Evolutionary conservation across 371 early-diverging fungal species (phyloP).

Genomic region (Apophysomyces elegans): DNA sequence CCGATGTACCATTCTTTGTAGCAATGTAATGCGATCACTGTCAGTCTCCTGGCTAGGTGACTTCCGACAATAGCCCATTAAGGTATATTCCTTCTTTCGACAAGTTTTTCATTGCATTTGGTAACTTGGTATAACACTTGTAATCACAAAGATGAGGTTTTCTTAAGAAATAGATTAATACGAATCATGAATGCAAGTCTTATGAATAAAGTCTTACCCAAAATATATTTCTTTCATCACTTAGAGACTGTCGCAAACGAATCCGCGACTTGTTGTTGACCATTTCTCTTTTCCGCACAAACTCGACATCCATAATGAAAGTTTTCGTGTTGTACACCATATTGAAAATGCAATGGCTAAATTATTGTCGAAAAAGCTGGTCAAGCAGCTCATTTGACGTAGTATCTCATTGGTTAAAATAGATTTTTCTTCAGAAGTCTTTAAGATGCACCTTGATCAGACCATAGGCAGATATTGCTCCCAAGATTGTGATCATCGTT

Average conservation of each 20-base stretch:
- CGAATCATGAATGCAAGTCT: not conserved
- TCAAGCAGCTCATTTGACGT: not conserved
- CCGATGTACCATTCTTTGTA: not conserved
- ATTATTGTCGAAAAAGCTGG: not conserved
- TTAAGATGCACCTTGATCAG: too few relatives aligned
- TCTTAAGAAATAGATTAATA: not conserved
- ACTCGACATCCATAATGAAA: not conserved
- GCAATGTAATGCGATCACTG: not conserved
- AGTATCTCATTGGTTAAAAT: too few relatives aligned
- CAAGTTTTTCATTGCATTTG: not conserved
- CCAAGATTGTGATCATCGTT: not conserved
- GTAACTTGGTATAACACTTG: not conserved
- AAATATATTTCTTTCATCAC: not conserved
- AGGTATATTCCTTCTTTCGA: not conserved
- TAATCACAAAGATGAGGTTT: not conserved
- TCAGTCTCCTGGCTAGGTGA: not conserved
- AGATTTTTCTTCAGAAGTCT: not conserved
- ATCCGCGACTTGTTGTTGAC: not conserved
- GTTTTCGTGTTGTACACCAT: not conserved
- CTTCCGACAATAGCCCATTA: not conserved
- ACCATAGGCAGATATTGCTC: not conserved
- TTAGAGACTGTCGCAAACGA: not conserved
- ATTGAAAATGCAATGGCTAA: not conserved
- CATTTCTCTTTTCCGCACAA: not conserved
- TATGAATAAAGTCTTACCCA: not conserved